Percentiles rank a stretch among this genome's conserved stretches.
Evolutionary conservation across 768 basidiomycete genomes (phyloP).

Genomic region (Hydnum rufescens): DNA sequence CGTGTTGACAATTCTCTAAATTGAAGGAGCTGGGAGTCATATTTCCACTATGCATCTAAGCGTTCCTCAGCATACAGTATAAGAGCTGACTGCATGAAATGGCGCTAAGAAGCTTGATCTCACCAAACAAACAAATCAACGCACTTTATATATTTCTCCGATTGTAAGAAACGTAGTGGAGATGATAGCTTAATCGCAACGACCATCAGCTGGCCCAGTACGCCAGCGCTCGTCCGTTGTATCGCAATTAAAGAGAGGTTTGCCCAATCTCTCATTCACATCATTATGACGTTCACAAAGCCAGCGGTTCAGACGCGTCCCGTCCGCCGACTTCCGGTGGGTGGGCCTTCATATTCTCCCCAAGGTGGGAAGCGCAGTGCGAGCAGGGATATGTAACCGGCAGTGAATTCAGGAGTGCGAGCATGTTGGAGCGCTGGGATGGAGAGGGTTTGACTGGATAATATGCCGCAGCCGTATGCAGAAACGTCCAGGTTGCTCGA

Average conservation of each 20-base stretch:
- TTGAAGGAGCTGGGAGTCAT: no score
- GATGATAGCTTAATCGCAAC: constrained; percentile 42
- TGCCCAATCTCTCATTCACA: constrained; percentile 74
- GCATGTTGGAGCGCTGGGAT: constrained; percentile 65
- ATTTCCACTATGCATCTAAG: no score
- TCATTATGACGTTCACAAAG: constrained; percentile 85
- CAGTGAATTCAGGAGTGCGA: constrained; percentile 52
- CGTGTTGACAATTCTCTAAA: no score
- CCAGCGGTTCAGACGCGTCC: constrained; percentile 56
- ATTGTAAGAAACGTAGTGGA: no score
- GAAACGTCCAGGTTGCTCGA: constrained; percentile 88
- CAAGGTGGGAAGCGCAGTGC: constrained; percentile 70
- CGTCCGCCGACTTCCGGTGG: constrained; percentile 48
- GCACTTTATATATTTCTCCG: no score
- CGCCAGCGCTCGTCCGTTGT: constrained; percentile 81
- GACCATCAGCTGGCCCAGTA: constrained; percentile 73
- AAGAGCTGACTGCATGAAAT: no score
- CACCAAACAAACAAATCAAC: no score
- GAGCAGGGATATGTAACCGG: constrained; percentile 78
- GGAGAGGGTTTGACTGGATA: constrained; percentile 70
- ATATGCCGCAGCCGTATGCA: constrained; percentile 89
- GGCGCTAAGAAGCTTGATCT: no score
- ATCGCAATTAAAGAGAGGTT: constrained; percentile 58
- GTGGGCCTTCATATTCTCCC: constrained; percentile 37
- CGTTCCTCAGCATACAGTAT: no score